Evolutionary conservation across 2,329 filamentous ascomycete species (phyloP).

Genomic region (Aureobasidium mangrovei): DNA sequence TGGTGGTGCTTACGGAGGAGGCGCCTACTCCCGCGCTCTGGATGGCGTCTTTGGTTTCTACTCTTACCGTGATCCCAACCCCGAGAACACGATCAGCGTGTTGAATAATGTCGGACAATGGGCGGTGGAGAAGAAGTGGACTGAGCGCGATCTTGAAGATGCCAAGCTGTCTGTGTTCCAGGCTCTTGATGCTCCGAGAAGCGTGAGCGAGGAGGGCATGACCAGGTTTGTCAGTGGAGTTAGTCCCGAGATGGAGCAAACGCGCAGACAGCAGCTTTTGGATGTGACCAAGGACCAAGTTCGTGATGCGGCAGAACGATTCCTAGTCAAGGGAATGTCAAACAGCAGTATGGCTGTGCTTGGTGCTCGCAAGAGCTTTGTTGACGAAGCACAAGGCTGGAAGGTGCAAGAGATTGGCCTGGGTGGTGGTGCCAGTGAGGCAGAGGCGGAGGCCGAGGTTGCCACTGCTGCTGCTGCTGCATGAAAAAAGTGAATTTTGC

Average conservation of each 20-base stretch:
- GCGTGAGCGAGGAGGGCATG: conserved; percentile 84
- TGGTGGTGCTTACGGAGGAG: conserved; percentile 90
- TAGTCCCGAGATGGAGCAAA: conserved; percentile 81
- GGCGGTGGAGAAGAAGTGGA: conserved; percentile 75
- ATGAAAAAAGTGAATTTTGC: background rate
- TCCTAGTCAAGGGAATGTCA: conserved; percentile 49
- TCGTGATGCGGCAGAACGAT: conserved; percentile 69
- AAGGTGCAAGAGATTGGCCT: conserved; percentile 65
- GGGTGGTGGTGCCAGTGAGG: conserved; percentile 18
- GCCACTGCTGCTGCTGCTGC: conserved; percentile 16
- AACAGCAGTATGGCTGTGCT: conserved; percentile 64
- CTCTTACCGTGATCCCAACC: conserved; percentile 94
- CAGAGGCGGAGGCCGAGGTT: conserved; percentile 22
- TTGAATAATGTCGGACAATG: conserved; percentile 76
- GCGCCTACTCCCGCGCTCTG: conserved; percentile 70
- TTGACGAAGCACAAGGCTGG: conserved; percentile 57
- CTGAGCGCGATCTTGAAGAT: conserved; percentile 79
- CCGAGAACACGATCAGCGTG: conserved; percentile 74
- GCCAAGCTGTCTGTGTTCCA: conserved; percentile 96
- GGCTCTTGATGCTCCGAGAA: conserved; percentile 75
- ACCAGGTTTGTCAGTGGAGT: conserved; percentile 75
- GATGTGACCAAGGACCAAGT: conserved; percentile 79
- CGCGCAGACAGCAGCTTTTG: conserved; percentile 70
- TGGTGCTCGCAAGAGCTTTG: conserved; percentile 75
- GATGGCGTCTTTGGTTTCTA: conserved; percentile 90